Evolutionary conservation across 2,329 filamentous ascomycete genomes (phyloP), one percentile per base, ranked within the genome.

Genomic region (Cladosporium cucumerinum): DNA sequence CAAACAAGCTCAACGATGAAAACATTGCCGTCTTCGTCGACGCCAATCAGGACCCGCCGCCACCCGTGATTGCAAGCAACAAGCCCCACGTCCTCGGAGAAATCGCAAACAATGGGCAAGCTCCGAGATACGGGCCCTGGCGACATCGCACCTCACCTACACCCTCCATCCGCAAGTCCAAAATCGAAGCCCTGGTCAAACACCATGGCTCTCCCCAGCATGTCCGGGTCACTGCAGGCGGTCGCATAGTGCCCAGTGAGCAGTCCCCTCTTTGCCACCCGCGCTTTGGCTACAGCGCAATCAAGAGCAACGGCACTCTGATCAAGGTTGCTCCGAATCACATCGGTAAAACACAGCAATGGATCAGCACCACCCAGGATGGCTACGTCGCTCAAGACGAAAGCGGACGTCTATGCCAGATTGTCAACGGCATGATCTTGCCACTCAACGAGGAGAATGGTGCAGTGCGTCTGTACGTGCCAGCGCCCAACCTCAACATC

Each of bases 181-280:
- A 82, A 67, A 80, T 78, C 14, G 81, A 83, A 69, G 77, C 76
- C 49, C 78, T 84, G 49, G 78, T 83, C 71, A 82, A 82, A 67
- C 78, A 81, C 66, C 82, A 84, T 74, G 81, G 81, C 62, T 83
- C 81, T 43, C 82, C 82, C 39, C 80, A 79, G 25, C 80, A 81
- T 65, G 73, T 83, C 63, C 79, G 82, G 64, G 82, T 84, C 51
- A 84, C 82, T 57, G 82, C 82, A 66, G 82, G 82, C 46, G 82
- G 82, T n/a, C 78, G 81, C 21, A 79, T 84, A 66, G 81, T 84
- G n/a, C 81, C 81, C 16, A 81, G 77, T 60, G 81, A 78, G 61
- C 74, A 77, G 65, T 78, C 77, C 28, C 75, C 76, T 39, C 70
- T 78, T 16, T 77, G 75, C 55, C 74, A 76, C 61, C 77, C 76